A percentile compares a stretch with the other conserved stretches of the same genome.
Evolutionary conservation across 805 yeast species (phyloP).

Genomic region (Maudiozyma saulgeensis): DNA sequence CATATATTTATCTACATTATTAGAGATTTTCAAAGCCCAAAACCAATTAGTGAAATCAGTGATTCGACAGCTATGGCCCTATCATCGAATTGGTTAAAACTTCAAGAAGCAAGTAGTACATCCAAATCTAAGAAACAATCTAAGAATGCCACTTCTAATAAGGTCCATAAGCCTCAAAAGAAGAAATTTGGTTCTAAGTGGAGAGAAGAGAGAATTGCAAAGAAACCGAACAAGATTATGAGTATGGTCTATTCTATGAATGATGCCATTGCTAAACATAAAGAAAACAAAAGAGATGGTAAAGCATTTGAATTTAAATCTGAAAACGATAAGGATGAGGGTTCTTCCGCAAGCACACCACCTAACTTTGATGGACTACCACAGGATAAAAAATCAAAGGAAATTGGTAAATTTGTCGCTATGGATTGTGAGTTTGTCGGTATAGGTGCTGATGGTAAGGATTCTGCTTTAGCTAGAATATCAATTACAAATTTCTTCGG

Average conservation of each 20-base stretch:
- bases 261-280: conserved; percentile 19
- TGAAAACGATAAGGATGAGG: neutral
- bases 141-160: conserved; percentile 7
- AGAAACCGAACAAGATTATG: conserved; percentile 19
- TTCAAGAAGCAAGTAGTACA: conserved; percentile 15
- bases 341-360: neutral
- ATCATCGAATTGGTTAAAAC: conserved; percentile 30
- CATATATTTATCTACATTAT: too few species aligned
- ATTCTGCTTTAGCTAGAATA: conserved; percentile 73
- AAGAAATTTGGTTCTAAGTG: neutral
- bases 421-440: conserved; percentile 96
- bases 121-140: conserved; percentile 2
- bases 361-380: conserved; percentile 1
- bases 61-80: conserved; percentile 19
- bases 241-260: conserved; percentile 26
- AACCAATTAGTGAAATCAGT: neutral
- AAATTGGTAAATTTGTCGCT: conserved; percentile 65
- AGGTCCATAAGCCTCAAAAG: neutral
- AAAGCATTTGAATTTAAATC: conserved; percentile 14
- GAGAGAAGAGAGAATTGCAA: neutral
- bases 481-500: conserved; percentile 83
- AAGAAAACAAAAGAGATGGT: conserved; percentile 17
- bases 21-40: too few species aligned
- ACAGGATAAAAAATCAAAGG: conserved; percentile 25
- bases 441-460: conserved; percentile 62